Percentiles rank a stretch among this genome's conserved stretches.
Evolutionary conservation across 23 red algal genomes (phyloP).

Genomic region (Agarophyton chilense): DNA sequence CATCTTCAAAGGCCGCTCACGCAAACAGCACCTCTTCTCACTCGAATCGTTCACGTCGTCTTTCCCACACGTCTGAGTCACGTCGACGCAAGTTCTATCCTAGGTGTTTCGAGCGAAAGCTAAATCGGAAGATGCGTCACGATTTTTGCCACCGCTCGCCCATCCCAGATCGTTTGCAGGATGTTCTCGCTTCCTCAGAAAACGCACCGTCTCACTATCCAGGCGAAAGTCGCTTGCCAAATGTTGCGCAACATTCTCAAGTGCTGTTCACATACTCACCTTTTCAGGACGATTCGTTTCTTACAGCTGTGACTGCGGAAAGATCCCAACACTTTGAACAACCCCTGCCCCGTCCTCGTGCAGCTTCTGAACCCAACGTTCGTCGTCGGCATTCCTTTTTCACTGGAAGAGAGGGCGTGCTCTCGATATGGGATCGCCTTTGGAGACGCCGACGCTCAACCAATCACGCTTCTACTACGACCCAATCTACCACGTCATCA

Average conservation of each 20-base stretch:
- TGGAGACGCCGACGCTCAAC: conserved; percentile 19
- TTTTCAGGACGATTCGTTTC: conserved; percentile 10
- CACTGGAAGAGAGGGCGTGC: background rate
- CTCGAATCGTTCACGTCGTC: background rate
- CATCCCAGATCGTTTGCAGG: conserved; percentile 28
- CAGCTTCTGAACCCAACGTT: conserved; percentile 8
- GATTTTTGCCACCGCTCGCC: background rate
- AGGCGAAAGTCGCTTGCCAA: background rate
- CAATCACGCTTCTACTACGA: background rate
- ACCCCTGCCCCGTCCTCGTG: background rate
- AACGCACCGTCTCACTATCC: background rate
- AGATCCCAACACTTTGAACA: background rate
- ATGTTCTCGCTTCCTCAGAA: background rate
- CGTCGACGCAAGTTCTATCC: conserved; percentile 19
- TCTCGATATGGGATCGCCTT: conserved; percentile 37
- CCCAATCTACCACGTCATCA: background rate
- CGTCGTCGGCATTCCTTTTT: background rate
- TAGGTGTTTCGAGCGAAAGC: conserved; percentile 14
- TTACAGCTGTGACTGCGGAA: conserved; percentile 16
- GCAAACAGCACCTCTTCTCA: background rate
- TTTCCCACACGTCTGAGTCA: background rate
- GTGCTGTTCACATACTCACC: background rate
- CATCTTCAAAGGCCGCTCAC: background rate
- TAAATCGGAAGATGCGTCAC: background rate
- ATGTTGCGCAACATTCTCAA: background rate